Conservation (phyloP, 805 yeast genomes). For the Zygoascus tannicola region DNA sequence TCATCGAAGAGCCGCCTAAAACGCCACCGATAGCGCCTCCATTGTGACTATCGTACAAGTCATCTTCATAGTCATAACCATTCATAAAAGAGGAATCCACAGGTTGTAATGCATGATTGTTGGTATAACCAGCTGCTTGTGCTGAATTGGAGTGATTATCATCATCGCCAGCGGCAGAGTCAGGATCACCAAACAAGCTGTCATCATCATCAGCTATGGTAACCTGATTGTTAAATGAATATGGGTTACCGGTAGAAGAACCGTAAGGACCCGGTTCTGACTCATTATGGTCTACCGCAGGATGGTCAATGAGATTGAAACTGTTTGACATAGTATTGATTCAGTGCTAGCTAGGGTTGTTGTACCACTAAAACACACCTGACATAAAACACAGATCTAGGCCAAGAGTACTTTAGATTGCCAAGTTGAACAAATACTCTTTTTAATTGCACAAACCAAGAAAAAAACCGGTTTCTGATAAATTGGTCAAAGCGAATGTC, state of each 20-base stretch:
- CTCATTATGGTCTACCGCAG: conserved; percentile 11
- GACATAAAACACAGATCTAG: too few relatives aligned
- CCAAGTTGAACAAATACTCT: too few relatives aligned
- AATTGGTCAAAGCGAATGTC: too few relatives aligned
- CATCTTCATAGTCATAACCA: conserved; percentile 5
- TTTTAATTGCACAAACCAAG: too few relatives aligned
- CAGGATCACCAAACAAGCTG: conserved; percentile 7
- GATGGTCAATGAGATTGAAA: conserved; percentile 20
- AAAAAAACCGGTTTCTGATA: too few relatives aligned
- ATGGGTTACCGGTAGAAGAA: neutral
- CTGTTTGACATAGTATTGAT: too few relatives aligned
- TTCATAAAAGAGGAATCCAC: neutral
- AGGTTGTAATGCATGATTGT: neutral
- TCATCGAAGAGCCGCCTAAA: conserved; percentile 1
- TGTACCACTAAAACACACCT: too few relatives aligned
- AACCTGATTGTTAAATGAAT: conserved; percentile 1
- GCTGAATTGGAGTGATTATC: too few relatives aligned
- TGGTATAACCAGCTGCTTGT: neutral
- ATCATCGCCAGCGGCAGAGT: neutral
- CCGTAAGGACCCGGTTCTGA: too few relatives aligned
- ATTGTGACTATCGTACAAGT: neutral
- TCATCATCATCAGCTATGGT: conserved; percentile 11
- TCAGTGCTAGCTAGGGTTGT: too few relatives aligned
- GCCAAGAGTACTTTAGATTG: too few relatives aligned
- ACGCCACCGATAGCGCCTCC: conserved; percentile 2